phyloP scores from a whole-genome alignment of 2,329 filamentous ascomycete species.

The Lachnellula occidentalis region DNA sequence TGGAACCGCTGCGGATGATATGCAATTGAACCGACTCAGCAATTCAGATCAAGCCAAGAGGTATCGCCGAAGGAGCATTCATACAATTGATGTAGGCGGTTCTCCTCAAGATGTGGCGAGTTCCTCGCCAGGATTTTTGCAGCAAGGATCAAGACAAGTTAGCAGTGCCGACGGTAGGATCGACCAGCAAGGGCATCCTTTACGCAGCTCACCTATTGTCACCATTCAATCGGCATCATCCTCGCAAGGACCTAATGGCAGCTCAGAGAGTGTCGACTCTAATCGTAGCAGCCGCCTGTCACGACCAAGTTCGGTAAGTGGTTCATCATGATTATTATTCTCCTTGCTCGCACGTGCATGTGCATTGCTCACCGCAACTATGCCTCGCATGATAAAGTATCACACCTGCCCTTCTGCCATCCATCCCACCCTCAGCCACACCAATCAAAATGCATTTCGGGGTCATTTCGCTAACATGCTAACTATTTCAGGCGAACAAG shows the following conservation, averaged over 20 bases:
- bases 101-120: conserved; percentile 9
- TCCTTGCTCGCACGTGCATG: conserved; percentile 3
- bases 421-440: conserved; percentile 25
- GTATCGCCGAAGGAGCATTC: conserved; percentile 78
- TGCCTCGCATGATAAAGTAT: neutral
- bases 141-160: conserved; percentile 26
- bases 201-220: conserved; percentile 29
- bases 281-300: conserved; percentile 51
- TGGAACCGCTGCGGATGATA: conserved; percentile 24
- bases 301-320: conserved; percentile 61
- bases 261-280: conserved; percentile 60
- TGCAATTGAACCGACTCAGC: conserved; percentile 50
- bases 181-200: conserved; percentile 30
- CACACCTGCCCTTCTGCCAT: conserved; percentile 19
- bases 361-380: neutral
- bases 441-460: conserved; percentile 18
- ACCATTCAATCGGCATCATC: conserved; percentile 22
- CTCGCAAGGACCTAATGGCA: conserved; percentile 42
- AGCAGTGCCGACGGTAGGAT: conserved; percentile 27
- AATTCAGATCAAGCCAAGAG: conserved; percentile 65
- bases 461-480: conserved; percentile 36
- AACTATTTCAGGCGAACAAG: conserved; percentile 53
- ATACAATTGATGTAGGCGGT: conserved; percentile 48
- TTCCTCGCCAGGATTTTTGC: conserved; percentile 15
- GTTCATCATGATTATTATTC: conserved; percentile 7